phyloP scores from a whole-genome alignment of 2,329 filamentous ascomycete genomes.

The Neofusicoccum kwambonambiense region DNA sequence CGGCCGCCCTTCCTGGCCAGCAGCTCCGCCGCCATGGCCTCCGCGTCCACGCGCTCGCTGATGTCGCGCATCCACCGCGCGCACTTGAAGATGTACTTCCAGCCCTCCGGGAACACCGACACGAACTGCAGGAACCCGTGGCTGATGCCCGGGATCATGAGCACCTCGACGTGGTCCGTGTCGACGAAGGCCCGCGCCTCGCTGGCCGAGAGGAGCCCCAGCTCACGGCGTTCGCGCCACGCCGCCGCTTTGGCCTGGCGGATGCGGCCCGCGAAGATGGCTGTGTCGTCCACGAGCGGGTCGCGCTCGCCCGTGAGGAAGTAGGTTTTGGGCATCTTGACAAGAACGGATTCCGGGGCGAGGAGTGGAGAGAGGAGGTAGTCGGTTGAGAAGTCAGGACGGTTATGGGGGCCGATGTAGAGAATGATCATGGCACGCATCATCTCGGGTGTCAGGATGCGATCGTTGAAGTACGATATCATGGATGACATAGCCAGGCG shows the following conservation, averaged over 20 bases:
- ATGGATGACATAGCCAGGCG: constrained; percentile 94
- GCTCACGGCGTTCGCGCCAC: constrained; percentile 55
- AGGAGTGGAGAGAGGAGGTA: constrained; percentile 87
- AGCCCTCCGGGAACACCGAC: constrained; percentile 81
- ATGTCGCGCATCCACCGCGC: constrained; percentile 79
- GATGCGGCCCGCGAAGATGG: constrained; percentile 90
- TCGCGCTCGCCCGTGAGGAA: constrained; percentile 94
- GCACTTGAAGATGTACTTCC: constrained; percentile 79
- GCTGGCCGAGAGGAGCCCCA: constrained; percentile 52
- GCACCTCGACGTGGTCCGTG: constrained; percentile 75
- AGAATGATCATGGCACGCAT: constrained; percentile 99
- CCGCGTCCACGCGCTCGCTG: constrained; percentile 55
- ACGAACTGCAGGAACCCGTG: constrained; percentile 96
- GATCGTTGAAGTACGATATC: constrained; percentile 97
- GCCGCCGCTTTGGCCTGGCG: constrained; percentile 69
- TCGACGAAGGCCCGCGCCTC: constrained; percentile 62
- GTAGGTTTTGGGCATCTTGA: constrained; percentile 89
- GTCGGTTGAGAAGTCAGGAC: constrained; percentile 88
- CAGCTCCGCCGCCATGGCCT: constrained; percentile 24
- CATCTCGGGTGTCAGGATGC: constrained; percentile 93
- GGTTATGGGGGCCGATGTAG: constrained; percentile 90
- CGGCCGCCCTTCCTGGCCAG: background rate
- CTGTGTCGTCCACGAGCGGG: constrained; percentile 92
- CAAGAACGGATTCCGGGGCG: constrained; percentile 78
- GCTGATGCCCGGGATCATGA: constrained; percentile 81